These are phyloP conservation scores for Bruguiera gymnorhiza DNA, from an alignment of 345 rosid species.

Conservation along the genomic window DNA sequence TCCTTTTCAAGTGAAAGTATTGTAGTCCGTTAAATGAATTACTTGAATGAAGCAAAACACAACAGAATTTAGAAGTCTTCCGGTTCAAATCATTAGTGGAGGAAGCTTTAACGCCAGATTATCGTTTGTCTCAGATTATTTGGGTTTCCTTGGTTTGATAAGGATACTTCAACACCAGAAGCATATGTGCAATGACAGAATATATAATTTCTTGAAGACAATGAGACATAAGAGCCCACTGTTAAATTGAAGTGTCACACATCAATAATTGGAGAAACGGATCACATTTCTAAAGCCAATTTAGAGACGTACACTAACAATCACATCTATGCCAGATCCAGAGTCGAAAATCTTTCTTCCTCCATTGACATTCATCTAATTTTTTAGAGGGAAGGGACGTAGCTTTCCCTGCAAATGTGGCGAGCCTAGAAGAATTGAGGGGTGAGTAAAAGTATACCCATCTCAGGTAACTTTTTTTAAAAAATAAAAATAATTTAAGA, in stretches of 20 bases:
- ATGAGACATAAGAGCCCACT: neutral
- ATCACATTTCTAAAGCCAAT: neutral
- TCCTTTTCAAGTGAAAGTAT: neutral
- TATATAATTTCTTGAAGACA: neutral
- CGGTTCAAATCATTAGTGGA: too few species aligned
- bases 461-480: neutral
- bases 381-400: too few species aligned
- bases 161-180: neutral
- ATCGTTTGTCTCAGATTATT: neutral
- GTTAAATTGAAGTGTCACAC: neutral
- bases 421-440: neutral
- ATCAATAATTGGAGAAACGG: neutral
- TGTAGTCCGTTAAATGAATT: constrained; percentile 1
- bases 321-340: neutral
- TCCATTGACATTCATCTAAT: neutral
- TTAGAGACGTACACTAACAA: neutral
- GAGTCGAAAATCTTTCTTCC: neutral
- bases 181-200: neutral
- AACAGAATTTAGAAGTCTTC: too few species aligned
- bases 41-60: neutral
- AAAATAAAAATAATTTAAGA: too few species aligned
- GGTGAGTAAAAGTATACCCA: neutral
- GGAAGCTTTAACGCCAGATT: neutral
- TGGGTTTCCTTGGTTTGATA: neutral
- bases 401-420: neutral